Base-by-base conservation (phyloP, 2,329 filamentous ascomycete species). In the Fusarium sp. region DNA sequence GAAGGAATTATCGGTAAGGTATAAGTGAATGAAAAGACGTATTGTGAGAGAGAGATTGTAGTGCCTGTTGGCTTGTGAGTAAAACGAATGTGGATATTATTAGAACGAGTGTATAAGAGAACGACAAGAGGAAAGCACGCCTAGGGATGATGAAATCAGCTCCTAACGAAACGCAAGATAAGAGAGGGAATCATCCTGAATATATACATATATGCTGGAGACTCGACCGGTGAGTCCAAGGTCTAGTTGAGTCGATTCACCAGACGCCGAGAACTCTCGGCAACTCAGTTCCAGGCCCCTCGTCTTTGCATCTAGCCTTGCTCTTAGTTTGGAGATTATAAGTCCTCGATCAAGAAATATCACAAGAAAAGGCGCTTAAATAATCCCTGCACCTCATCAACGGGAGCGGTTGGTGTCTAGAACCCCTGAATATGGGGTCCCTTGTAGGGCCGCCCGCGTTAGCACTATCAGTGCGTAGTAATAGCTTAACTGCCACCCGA, bases 221-320 rank as follows among this genome's bases (percentile, higher is more conserved):
- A 42, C 55, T 26, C n/a, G 15, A 34, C 13, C 18, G n/a, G 13
- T 6, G n/a, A 34, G 41, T 37, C 16, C 12, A 20, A 16, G 13
- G 36, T 38, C 38, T 15, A 6, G 33, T 57, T 16, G 11, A 50
- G 26, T 65, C 26, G 38, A 26, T 28, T 28, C 46, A 37, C 42
- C 34, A 44, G 38, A 38, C 56, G 44, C 66, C 66, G 62, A 70
- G 66, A 67, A 37, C 38, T 50, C 50, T 69, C 66, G 66, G 66
- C 66, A 69, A 31, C 49, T 50, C 8, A 49, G 31, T 63, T 69
- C 57, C 66, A 55, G 44, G 12, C 44, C 65, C 65, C 66, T 54
- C 38, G 66, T 61, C 55, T 52, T 33, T 36, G 33, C 47, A 49
- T 66, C 26, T 28, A 47, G 62, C 52, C 33, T 41, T 44, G 20